Evolutionary conservation across 2,329 filamentous ascomycete species (phyloP).

Genomic region (Arthroderma sp.): DNA sequence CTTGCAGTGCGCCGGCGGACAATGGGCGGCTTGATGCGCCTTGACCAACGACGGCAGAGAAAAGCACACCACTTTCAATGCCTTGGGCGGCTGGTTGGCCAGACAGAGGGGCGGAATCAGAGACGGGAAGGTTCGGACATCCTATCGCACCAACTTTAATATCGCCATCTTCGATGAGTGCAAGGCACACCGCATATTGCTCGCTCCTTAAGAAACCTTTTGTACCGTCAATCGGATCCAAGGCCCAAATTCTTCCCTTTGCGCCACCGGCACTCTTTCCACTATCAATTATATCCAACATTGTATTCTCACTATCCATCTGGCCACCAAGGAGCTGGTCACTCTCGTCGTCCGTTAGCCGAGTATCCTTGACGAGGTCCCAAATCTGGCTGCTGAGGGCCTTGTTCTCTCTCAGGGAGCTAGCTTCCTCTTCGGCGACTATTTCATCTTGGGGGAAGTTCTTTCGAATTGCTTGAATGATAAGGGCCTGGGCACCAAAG

Average conservation of each 20-base stretch:
- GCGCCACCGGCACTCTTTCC: slow-evolving; percentile 33
- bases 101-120: slow-evolving; percentile 59
- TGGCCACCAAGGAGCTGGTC: slow-evolving; percentile 57
- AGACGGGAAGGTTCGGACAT: slow-evolving; percentile 86
- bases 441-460: slow-evolving; percentile 86
- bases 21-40: slow-evolving; percentile 73
- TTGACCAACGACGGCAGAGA: slow-evolving; percentile 66
- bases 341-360: slow-evolving; percentile 52
- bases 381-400: slow-evolving; percentile 65
- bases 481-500: slow-evolving; percentile 92
- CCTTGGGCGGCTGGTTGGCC: slow-evolving; percentile 61
- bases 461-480: slow-evolving; percentile 77
- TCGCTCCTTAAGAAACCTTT: slow-evolving; percentile 93
- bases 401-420: slow-evolving; percentile 58
- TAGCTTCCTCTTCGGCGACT: slow-evolving; percentile 89
- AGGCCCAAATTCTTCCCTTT: slow-evolving; percentile 65
- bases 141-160: slow-evolving; percentile 90
- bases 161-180: slow-evolving; percentile 79
- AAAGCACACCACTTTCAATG: slow-evolving; percentile 69
- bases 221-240: slow-evolving; percentile 95
- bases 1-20: slow-evolving; percentile 33
- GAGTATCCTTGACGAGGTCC: slow-evolving; percentile 62
- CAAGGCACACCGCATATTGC: slow-evolving; percentile 93
- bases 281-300: slow-evolving; percentile 46
- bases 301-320: slow-evolving; percentile 48